Base-by-base conservation (phyloP, 176 grass and related monocot genomes). In the Aechmea fasciata region DNA sequence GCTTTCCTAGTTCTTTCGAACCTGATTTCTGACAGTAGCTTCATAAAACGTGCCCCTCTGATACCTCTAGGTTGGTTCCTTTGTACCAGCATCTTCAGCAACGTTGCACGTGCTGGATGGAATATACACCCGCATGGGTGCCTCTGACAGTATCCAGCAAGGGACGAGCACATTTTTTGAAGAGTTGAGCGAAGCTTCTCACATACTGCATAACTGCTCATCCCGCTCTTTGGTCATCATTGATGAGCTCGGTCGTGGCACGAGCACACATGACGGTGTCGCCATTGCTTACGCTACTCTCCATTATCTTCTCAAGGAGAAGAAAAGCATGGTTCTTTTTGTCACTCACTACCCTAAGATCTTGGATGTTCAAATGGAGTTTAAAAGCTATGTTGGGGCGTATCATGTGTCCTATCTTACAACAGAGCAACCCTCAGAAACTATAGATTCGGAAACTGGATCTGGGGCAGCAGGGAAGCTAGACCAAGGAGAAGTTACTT, bases 271-370 rank as follows among this genome's bases (percentile, higher is more conserved):
- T 33, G 88, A 91, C 41, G 92, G 92, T 52, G 85, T 91, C 69
- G 92, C 88, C 53, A 89, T 96, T 82, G 92, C 92, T 68, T 96
- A 91, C 65, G 92, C 88, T 41, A 85, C 85, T 25, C 81, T 96
- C 47, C 83, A 87, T 66, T 73, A 85, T 75, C 85, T 96, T 83
- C 74, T 92, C 14, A 83, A 84, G 69, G 68, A 72, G 69, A 91
- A 89, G 64, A 89, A 82, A 72, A 91, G 83, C 12, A 78, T 89
- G 64, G 68, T 81, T 48, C 87, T 96, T 83, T 96, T 96, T 79
- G 92, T 96, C 22, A 96, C 88, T 49, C 92, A 96, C 65, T 96
- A 96, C 12, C 92, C 92, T 3, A 91, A 89, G 71, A 89, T 96
- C 80, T 72, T 96, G 51, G 85, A 96, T 82, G 89, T 96, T 70